These are phyloP conservation scores for Lenwebbia sp. DNA, from an alignment of 345 rosid species.

Conservation along the genomic window DNA sequence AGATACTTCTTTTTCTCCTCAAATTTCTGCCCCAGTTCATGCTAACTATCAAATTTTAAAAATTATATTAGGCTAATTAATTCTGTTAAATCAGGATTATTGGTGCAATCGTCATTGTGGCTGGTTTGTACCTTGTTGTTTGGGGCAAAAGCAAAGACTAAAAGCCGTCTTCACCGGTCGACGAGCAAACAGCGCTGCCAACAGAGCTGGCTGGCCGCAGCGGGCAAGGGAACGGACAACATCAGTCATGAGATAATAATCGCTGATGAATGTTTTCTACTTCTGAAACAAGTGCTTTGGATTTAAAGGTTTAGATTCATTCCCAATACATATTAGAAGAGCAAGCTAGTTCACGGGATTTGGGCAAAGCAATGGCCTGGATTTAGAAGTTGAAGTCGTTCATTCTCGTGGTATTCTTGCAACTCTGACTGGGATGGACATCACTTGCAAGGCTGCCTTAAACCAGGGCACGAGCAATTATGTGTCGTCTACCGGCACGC, in stretches of 20 bases:
- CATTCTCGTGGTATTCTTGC: slow-evolving; percentile 56
- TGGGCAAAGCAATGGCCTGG: not conserved
- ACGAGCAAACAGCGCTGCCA: slow-evolving; percentile 15
- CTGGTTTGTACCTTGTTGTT: slow-evolving; percentile 63
- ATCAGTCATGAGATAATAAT: slow-evolving; percentile 15
- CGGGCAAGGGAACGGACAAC: not conserved
- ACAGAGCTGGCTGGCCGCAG: slow-evolving; percentile 4
- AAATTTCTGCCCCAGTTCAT: not conserved
- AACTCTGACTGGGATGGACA: slow-evolving; percentile 83
- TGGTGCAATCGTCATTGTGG: slow-evolving; percentile 65
- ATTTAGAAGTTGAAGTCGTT: slow-evolving; percentile 49
- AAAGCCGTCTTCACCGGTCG: slow-evolving; percentile 1
- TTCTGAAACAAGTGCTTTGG: not conserved
- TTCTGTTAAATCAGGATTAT: slow-evolving; percentile 37
- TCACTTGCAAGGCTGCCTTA: slow-evolving; percentile 65
- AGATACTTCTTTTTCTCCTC: not conserved
- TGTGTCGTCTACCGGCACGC: slow-evolving; percentile 88
- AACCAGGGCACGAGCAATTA: slow-evolving; percentile 82
- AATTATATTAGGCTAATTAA: not conserved
- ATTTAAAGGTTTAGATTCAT: not conserved
- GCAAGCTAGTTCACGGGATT: not conserved
- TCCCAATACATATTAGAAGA: not conserved
- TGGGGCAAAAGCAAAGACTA: slow-evolving; percentile 84
- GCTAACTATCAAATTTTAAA: not conserved
- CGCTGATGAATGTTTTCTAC: no score